phyloP scores from a whole-genome alignment of 176 grass and related monocot species.

The Microstegium vimineum region DNA sequence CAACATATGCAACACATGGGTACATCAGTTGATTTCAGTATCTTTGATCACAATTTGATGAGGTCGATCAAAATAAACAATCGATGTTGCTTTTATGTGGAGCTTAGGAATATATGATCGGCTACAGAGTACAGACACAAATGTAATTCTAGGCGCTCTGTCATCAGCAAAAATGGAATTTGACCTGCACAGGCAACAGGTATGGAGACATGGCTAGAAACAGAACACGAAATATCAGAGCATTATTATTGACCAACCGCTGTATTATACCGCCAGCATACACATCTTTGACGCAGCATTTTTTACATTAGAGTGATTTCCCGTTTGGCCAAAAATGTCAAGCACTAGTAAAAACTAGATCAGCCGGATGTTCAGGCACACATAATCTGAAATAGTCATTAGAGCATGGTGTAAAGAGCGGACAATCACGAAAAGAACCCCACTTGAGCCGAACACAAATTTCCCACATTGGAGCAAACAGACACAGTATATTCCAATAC shows the following conservation, averaged over 20 bases:
- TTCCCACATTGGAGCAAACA: too few species aligned
- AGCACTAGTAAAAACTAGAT: not conserved
- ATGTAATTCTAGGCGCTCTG: not conserved
- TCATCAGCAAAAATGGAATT: not conserved
- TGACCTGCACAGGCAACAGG: not conserved
- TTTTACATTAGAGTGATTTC: not conserved
- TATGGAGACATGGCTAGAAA: not conserved
- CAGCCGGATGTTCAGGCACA: too few species aligned
- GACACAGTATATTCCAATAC: too few species aligned
- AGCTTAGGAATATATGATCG: not conserved
- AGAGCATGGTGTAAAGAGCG: too few species aligned
- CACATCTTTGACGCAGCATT: not conserved
- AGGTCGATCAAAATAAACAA: not conserved
- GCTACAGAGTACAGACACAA: not conserved
- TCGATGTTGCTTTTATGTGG: too few species aligned
- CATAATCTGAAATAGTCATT: too few species aligned
- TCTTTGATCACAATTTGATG: not conserved
- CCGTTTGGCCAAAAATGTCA: not conserved
- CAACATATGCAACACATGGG: too few species aligned
- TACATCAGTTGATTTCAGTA: too few species aligned
- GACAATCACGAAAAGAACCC: too few species aligned
- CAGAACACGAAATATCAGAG: not conserved
- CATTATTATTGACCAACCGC: not conserved
- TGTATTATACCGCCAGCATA: not conserved
- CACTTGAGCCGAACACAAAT: too few species aligned